These are phyloP conservation scores for Yamadazyma friedrichii DNA, from an alignment of 1,139 yeast genomes.

Conservation along the genomic window DNA sequence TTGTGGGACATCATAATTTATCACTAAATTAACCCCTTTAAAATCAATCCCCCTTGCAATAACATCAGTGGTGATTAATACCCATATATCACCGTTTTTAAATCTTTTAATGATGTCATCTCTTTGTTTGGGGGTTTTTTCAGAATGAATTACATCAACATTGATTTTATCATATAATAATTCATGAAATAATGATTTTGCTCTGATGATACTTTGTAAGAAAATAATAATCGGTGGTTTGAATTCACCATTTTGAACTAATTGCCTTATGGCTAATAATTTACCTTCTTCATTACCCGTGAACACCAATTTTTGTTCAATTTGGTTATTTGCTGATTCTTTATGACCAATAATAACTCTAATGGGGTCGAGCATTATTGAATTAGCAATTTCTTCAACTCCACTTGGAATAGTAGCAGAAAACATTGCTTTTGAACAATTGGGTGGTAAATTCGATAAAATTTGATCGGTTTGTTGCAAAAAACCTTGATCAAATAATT, in stretches of 20 bases:
- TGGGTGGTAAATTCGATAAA: slow-evolving; percentile 61
- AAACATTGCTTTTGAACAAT: slow-evolving; percentile 70
- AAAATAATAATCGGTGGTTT: slow-evolving; percentile 93
- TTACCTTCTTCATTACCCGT: slow-evolving; percentile 97
- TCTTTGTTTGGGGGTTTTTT: slow-evolving; percentile 86
- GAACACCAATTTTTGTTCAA: slow-evolving; percentile 80
- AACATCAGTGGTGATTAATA: slow-evolving; percentile 93
- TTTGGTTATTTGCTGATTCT: slow-evolving; percentile 84
- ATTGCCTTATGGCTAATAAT: slow-evolving; percentile 82
- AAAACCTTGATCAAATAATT: slow-evolving; percentile 85
- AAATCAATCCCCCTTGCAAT: slow-evolving; percentile 96
- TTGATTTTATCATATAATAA: slow-evolving; percentile 84
- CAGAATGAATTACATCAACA: slow-evolving; percentile 96
- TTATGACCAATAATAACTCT: slow-evolving; percentile 90
- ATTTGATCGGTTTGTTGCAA: slow-evolving; percentile 89
- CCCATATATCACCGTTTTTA: slow-evolving; percentile 91
- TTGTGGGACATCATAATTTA: slow-evolving; percentile 95
- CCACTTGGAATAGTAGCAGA: slow-evolving; percentile 96
- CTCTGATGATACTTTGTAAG: slow-evolving; percentile 88
- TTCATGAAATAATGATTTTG: slow-evolving; percentile 93
- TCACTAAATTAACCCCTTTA: slow-evolving; percentile 90
- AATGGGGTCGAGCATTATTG: slow-evolving; percentile 81
- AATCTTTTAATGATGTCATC: slow-evolving; percentile 82
- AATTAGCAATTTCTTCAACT: slow-evolving; percentile 84
- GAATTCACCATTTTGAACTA: slow-evolving; percentile 81